Evolutionary conservation across 305 asterid species (phyloP).

Genomic region (Fraxinus latifolia): DNA sequence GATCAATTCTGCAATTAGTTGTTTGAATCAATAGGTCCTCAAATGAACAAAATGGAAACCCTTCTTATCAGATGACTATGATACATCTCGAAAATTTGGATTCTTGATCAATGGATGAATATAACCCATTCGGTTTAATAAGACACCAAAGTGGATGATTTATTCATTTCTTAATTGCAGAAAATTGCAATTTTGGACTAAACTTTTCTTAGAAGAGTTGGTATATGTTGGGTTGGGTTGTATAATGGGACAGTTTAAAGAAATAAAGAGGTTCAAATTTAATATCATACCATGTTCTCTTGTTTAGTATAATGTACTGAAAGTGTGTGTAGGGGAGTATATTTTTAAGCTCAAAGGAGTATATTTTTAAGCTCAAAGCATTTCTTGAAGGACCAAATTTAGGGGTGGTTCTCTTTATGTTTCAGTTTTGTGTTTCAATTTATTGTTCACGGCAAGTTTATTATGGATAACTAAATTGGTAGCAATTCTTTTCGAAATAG

Average conservation of each 20-base stretch:
- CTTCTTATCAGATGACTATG: not conserved
- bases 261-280: too few relatives aligned
- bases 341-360: too few relatives aligned
- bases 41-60: not conserved
- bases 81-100: not conserved
- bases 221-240: not conserved
- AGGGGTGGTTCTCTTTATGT: too few relatives aligned
- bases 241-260: not conserved
- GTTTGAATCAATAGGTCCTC: not conserved
- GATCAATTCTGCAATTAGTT: not conserved
- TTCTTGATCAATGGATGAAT: not conserved
- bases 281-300: not conserved
- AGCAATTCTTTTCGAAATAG: too few relatives aligned
- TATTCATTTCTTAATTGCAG: too few relatives aligned
- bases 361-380: too few relatives aligned
- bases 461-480: too few relatives aligned
- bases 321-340: too few relatives aligned
- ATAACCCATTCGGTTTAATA: not conserved
- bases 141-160: not conserved
- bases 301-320: too few relatives aligned
- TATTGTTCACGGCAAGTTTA: too few relatives aligned
- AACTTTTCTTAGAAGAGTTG: not conserved
- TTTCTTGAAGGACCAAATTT: too few relatives aligned
- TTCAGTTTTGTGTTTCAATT: too few relatives aligned
- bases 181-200: not conserved